phyloP scores from a whole-genome alignment of 768 basidiomycete species.

The Trametes elegans region DNA sequence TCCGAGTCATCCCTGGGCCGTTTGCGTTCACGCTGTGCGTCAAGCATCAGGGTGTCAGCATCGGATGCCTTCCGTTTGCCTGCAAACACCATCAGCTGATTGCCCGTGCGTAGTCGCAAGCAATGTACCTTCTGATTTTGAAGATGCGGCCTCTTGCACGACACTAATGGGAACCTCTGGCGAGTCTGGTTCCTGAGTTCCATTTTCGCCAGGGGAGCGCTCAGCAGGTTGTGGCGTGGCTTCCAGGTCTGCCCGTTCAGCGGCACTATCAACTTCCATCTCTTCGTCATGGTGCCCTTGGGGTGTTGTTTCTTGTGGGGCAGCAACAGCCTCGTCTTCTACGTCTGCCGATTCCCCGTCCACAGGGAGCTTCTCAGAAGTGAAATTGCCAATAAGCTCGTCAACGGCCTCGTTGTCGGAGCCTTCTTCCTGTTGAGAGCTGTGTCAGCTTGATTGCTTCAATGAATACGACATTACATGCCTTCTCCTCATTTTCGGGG shows the following conservation, averaged over 20 bases:
- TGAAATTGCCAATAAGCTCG: conserved; percentile 11
- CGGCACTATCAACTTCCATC: conserved; percentile 9
- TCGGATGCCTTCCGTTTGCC: conserved; percentile 68
- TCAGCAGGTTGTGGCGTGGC: not conserved
- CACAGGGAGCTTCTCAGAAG: conserved; percentile 5
- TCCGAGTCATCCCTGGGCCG: conserved; percentile 66
- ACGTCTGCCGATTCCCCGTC: not conserved
- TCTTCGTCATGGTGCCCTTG: not conserved
- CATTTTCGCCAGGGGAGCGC: not conserved
- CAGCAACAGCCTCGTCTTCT: not conserved
- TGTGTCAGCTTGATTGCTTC: not conserved
- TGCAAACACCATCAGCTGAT: conserved; percentile 23
- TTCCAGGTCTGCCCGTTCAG: conserved; percentile 3
- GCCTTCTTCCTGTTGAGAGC: conserved; percentile 5
- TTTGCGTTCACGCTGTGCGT: conserved; percentile 51
- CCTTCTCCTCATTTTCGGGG: conserved; percentile 4
- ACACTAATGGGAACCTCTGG: conserved; percentile 1
- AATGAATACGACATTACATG: not conserved
- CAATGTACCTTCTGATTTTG: conserved; percentile 11
- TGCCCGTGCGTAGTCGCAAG: no score
- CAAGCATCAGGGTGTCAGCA: conserved; percentile 41
- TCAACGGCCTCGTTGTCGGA: conserved; percentile 19
- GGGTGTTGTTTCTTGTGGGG: not conserved
- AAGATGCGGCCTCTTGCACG: not conserved
- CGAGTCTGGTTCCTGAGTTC: not conserved